These are phyloP conservation scores for Chlorella ohadii DNA, from an alignment of 139 green algal genomes.

Conservation along the genomic window DNA sequence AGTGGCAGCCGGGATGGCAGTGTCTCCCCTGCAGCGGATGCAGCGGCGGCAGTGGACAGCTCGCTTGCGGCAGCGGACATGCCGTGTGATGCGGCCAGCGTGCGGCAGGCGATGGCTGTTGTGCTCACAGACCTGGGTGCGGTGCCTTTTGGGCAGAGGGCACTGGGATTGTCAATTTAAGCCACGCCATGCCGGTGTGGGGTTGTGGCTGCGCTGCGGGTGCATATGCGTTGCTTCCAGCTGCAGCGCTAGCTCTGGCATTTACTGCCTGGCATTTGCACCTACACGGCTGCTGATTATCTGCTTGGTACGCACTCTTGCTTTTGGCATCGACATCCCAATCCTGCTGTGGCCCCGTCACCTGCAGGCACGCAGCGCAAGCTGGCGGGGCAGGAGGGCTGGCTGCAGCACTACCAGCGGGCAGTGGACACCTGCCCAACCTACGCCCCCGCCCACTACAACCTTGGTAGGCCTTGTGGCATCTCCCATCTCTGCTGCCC, in stretches of 20 bases:
- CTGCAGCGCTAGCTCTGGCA: too few species aligned
- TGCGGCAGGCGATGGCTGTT: slow-evolving; percentile 70
- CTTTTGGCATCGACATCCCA: not conserved
- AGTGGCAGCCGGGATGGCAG: not conserved
- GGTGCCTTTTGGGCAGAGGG: not conserved
- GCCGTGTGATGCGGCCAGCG: not conserved
- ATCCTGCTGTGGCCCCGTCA: too few species aligned
- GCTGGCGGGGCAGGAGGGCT: slow-evolving; percentile 46
- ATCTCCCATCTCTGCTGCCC: too few species aligned
- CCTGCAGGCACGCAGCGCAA: slow-evolving; percentile 79
- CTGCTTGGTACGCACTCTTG: not conserved
- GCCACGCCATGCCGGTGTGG: too few species aligned
- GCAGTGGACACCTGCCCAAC: slow-evolving; percentile 48
- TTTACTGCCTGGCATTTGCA: too few species aligned
- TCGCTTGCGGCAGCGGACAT: not conserved
- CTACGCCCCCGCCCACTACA: slow-evolving; percentile 79
- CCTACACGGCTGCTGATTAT: not conserved
- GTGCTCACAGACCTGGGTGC: slow-evolving; percentile 86
- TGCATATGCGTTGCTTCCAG: too few species aligned
- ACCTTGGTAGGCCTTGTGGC: slow-evolving; percentile 51
- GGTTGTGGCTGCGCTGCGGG: too few species aligned
- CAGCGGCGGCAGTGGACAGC: not conserved
- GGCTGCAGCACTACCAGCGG: slow-evolving; percentile 26
- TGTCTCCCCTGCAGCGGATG: not conserved
- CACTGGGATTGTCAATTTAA: too few species aligned